Evolutionary conservation across 2,329 filamentous ascomycete genomes (phyloP), one percentile per base, ranked within the genome.

Genomic region (Thielaviopsis euricoi): DNA sequence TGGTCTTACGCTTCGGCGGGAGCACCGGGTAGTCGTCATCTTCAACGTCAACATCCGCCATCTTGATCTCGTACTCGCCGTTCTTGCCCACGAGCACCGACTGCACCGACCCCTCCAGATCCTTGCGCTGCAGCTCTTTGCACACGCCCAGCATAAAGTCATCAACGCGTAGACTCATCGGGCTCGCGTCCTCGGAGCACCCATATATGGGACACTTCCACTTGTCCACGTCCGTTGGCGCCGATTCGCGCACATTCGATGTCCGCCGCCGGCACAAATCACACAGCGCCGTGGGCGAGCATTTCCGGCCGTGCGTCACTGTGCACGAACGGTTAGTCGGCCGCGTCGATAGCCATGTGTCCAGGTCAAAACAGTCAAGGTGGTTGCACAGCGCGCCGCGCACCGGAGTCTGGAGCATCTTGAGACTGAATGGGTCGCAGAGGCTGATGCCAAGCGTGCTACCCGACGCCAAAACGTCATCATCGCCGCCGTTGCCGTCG

Each of bases 291-390:
- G 13, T 17, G 7, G n/a, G 21, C 13, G 46, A 25, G 37, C 57
- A 58, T 6, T 19, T 17, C 6, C 21, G 17, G 2, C 25, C 37
- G 5, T 19, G 50, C 7, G 13, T 17, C 7, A 7, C 13, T 2
- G 65, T 64, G 63, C 73, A 76, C 29, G 63, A 64, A 23, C 55
- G 67, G 61, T 76, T 77, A 15, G 71, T 70, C 5, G 74, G 73
- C 49, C 87, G 81, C 5, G 85, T 87, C 15, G 74, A 69, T 9
- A 98, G 77, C 73, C 88, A 97, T 0, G 80, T 90, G 21, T 86
- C 78, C 7, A 96, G 80, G 67, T 97, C 91, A 66, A 97, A 96
- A 66, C 89, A 95, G 66, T 96, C 88, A 40, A 85, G 73, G 66
- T 98, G 91, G 23, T 73, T 73, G 67, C 93, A 98, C 2, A 68